Evolutionary conservation across 345 rosid genomes (phyloP), one percentile per base, ranked within the genome.

Genomic region (Hibiscus trionum): DNA sequence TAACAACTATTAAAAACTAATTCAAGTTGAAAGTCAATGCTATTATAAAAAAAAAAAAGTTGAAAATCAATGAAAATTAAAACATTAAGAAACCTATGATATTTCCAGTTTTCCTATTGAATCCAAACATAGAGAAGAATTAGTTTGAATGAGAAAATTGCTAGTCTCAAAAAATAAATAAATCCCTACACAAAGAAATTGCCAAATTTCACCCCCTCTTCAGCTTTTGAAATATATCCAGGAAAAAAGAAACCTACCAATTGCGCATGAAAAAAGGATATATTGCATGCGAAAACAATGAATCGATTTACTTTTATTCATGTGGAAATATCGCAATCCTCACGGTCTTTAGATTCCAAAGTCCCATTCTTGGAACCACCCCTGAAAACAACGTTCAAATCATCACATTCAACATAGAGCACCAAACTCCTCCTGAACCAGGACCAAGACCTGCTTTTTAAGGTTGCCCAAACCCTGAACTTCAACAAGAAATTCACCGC

Each of bases 331-430:
- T 3, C 9, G 63, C 85, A 82, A 5, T 69, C 49, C 19, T 73
- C 67, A 7, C 61, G 26, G 2, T 27, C 29, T 24, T 49, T 75
- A 7, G 44, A 53, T 0, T 57, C 58, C 61, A 55, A 61, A 9
- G 52, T 24, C 15, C 70, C 72, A 7, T 72, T 68, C 10, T 57
- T 67, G 0, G 82, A 24, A 11, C 10, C 39, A 9, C 62, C 63
- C 15, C 29, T 63, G 33, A 85, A 85, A 12, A 29, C 12, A 46
- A 87, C 81, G 60, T 52, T 66, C 78, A 85, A 73, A 29, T 72
- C 76, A 1, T 70, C 81, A 15, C 88, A 87, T 9, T 44, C 27
- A 59, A 87, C 78, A 57, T 61, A 75, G 37, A 84, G 3, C 37
- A 17, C 26, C 5, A 47, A 19, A 14, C 29, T 62, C 57, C 76